Conservation (phyloP, 768 basidiomycete genomes). For the Tremella fuciformis region DNA sequence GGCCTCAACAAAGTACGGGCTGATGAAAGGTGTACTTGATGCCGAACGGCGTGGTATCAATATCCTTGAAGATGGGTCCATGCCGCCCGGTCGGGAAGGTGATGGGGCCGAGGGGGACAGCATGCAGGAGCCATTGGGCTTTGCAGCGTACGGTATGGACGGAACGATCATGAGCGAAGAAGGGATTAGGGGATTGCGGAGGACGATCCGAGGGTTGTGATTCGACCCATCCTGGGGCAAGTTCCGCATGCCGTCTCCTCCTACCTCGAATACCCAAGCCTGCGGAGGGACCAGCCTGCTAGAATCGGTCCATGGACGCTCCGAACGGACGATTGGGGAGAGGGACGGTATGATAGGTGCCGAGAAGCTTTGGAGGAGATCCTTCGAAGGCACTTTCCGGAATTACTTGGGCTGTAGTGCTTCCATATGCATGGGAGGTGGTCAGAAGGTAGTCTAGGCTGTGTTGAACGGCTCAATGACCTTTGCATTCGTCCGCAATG, state of each 20-base stretch:
- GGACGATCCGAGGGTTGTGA: background rate
- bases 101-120: background rate
- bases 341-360: background rate
- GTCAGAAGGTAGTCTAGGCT: background rate
- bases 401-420: background rate
- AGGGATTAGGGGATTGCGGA: background rate
- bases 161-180: slow-evolving; percentile 6
- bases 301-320: background rate
- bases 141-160: background rate
- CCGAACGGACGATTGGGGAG: background rate
- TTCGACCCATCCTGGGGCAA: background rate
- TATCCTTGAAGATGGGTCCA: background rate
- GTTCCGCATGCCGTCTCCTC: background rate
- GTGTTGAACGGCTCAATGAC: background rate
- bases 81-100: background rate
- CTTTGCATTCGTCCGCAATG: background rate
- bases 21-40: no score
- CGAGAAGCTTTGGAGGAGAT: background rate
- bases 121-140: background rate
- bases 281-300: background rate
- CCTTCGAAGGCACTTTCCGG: background rate
- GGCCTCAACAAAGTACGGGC: background rate
- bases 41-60: background rate
- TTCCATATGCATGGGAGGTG: background rate
- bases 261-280: background rate